Evolutionary conservation across 1,284 basidiomycete species (phyloP), one percentile per base, ranked within the genome.

Genomic region (Ustilago trichophora): DNA sequence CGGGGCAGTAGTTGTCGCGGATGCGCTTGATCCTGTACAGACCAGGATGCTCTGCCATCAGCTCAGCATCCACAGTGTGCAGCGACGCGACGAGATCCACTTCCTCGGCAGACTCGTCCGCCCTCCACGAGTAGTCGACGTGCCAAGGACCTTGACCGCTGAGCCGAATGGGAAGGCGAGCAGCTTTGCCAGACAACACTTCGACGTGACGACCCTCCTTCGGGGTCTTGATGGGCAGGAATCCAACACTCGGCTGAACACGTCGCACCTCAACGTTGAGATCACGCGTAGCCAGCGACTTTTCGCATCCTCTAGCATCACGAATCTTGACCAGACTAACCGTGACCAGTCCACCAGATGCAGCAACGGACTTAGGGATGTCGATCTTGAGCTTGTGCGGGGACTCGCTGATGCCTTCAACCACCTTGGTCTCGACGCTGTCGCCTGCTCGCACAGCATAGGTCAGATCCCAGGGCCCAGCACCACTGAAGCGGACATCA

Each of bases 261-360:
- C 92, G 85, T 72, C 90, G 87, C n/a, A 98, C 91, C 70, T 92
- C 91, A 48, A 96, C 90, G n/a, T 88, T 86, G 44, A 96, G 83
- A 13, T 91, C 91, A 16, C 90, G 88, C 0, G 89, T 88, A 18
- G 88, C 87, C 21, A 98, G 83, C 16, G 88, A 82, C 34, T 91
- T 87, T 75, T 90, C 90, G 82, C 95, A 98, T 18, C 90, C 90
- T 74, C 92, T 92, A 2, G 87, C 88, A 82, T 98, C 95, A 78
- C 92, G 90, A 33, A 97, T 87, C 71, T 88, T 91, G 54, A 91
- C 86, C 46, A 93, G 83, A 73, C 90, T 89, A 50, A 94, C 87
- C 52, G 92, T 90, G 77, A 94, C 91, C 2, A 84, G 84, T 12
- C 91, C 92, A 13, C 91, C 91, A 40, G 88, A 87, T 41, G 84